Conservation (phyloP, 1,139 yeast genomes). For the Suhomyces maxii region DNA sequence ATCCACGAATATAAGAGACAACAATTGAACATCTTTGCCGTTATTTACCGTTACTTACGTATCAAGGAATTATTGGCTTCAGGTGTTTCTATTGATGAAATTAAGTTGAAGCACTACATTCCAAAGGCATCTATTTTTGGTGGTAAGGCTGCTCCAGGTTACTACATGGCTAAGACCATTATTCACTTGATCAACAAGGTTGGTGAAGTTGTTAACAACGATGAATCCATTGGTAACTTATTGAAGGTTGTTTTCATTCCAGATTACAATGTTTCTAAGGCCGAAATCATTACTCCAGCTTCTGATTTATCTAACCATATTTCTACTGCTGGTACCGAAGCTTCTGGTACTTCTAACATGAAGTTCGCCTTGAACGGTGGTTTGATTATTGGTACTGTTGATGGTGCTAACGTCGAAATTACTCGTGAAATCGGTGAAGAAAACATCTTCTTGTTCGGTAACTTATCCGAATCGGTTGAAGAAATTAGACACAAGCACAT, state of each 20-base stretch:
- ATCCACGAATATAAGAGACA: slow-evolving; percentile 96
- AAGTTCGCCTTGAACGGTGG: slow-evolving; percentile 95
- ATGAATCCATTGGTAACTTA: slow-evolving; percentile 68
- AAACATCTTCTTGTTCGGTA: slow-evolving; percentile 88
- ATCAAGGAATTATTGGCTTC: slow-evolving; percentile 64
- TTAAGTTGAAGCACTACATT: slow-evolving; percentile 57
- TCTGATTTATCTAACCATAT: slow-evolving; percentile 91
- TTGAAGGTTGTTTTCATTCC: slow-evolving; percentile 87
- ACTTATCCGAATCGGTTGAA: slow-evolving; percentile 85
- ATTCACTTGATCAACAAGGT: slow-evolving; percentile 84
- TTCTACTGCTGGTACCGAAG: slow-evolving; percentile 98
- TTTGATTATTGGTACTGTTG: slow-evolving; percentile 90
- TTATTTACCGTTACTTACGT: slow-evolving; percentile 75
- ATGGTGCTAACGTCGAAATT: slow-evolving; percentile 95
- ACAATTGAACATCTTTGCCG: slow-evolving; percentile 88
- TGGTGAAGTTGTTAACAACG: slow-evolving; percentile 77
- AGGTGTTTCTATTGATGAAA: slow-evolving; percentile 53
- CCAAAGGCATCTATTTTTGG: slow-evolving; percentile 85
- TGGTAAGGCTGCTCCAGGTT: slow-evolving; percentile 97
- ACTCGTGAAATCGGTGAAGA: slow-evolving; percentile 93
- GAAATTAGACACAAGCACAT: slow-evolving; percentile 76
- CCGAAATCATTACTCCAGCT: slow-evolving; percentile 88
- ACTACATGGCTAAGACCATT: slow-evolving; percentile 89
- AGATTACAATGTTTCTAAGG: slow-evolving; percentile 91
- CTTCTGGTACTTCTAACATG: slow-evolving; percentile 95